phyloP scores from a whole-genome alignment of 2,329 filamentous ascomycete genomes.

The Epichloe coenophiala region DNA sequence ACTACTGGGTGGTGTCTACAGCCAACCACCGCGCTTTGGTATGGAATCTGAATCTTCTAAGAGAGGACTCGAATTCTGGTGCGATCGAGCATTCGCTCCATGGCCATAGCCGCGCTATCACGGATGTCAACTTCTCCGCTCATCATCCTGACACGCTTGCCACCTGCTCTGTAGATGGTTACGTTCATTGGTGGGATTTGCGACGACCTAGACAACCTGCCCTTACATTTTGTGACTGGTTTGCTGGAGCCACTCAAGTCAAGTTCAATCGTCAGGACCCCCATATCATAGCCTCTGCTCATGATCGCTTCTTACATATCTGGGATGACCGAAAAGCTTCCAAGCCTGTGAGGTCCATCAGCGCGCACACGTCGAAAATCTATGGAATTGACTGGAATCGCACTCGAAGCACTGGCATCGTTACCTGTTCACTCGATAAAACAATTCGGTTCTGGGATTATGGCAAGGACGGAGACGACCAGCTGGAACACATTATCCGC shows the following conservation, averaged over 20 bases:
- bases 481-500: conserved; percentile 62
- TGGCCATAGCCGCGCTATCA: conserved; percentile 74
- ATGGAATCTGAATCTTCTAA: conserved; percentile 67
- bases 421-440: conserved; percentile 82
- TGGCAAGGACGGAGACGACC: conserved; percentile 42
- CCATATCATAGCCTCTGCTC: conserved; percentile 80
- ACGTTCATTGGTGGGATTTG: conserved; percentile 86
- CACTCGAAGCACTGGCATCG: conserved; percentile 54
- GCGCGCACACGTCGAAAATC: conserved; percentile 83
- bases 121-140: conserved; percentile 91
- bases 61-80: conserved; percentile 55
- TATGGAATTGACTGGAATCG: conserved; percentile 94
- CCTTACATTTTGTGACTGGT: conserved; percentile 81
- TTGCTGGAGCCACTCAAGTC: conserved; percentile 84
- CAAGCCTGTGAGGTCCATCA: conserved; percentile 67
- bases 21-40: conserved; percentile 90
- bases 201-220: conserved; percentile 59
- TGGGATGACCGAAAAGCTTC: conserved; percentile 80
- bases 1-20: conserved; percentile 89
- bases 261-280: conserved; percentile 85
- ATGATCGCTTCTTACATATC: conserved; percentile 75
- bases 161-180: conserved; percentile 86
- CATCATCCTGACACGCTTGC: conserved; percentile 81
- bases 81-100: conserved; percentile 80
- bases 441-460: conserved; percentile 94